Evolutionary conservation across 257 asterid genomes (phyloP).

Genomic region (Lithospermum erythrorhizon): DNA sequence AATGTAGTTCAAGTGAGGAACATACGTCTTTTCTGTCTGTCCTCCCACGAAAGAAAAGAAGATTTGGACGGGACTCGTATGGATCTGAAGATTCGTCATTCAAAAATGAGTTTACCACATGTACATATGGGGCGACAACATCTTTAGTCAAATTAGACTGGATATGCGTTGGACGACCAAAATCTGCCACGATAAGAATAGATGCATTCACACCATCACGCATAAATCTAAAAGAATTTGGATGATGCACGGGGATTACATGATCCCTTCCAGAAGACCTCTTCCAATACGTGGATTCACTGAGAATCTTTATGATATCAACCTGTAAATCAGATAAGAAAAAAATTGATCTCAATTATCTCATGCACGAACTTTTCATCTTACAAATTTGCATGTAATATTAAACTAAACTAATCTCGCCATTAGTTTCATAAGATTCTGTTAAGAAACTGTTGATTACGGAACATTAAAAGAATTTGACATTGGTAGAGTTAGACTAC

Average conservation of each 20-base stretch:
- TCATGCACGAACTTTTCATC: too few species aligned
- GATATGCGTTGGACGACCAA: constrained; percentile 54
- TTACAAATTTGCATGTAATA: too few species aligned
- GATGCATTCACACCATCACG: constrained; percentile 55
- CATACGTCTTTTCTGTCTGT: constrained; percentile 87
- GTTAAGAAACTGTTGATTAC: too few species aligned
- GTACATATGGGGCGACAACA: constrained; percentile 85
- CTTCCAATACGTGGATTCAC: constrained; percentile 54
- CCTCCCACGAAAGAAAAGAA: constrained; percentile 84
- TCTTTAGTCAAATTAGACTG: constrained; percentile 71
- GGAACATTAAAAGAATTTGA: too few species aligned
- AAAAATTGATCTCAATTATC: constrained; percentile 17
- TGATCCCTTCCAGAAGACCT: constrained; percentile 78
- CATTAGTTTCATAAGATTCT: too few species aligned
- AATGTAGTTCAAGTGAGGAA: neutral
- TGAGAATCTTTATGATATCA: constrained; percentile 54
- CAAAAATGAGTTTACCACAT: constrained; percentile 53
- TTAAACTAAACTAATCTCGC: too few species aligned
- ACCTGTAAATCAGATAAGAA: constrained; percentile 28
- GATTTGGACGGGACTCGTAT: constrained; percentile 54
- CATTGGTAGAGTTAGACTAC: too few species aligned
- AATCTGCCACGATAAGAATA: constrained; percentile 83
- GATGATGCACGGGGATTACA: constrained; percentile 91
- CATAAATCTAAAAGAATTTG: constrained; percentile 81
- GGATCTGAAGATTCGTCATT: constrained; percentile 46